Base-by-base conservation (phyloP, 2,329 filamentous ascomycete genomes). In the Penicillium decumbens region DNA sequence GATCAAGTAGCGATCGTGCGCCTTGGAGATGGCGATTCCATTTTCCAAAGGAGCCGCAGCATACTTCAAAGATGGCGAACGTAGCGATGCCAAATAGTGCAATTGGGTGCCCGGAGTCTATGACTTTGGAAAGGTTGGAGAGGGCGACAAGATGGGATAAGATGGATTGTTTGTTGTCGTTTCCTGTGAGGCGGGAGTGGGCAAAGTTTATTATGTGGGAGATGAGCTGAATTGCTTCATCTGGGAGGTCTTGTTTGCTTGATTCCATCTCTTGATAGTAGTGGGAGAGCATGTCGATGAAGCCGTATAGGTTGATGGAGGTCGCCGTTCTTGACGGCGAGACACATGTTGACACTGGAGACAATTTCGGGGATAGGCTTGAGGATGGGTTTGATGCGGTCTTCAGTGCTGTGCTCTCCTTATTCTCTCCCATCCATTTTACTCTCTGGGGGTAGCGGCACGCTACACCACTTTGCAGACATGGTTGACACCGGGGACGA, bases 31-130 rank as follows among this genome's bases (percentile, higher is more conserved):
- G 72, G 4, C 68, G 61, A 35, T 61, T 52, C 62, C 62, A 64
- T 37, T 58, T 68, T 50, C 72, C 72, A 67, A 75, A 75, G 0
- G 69, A 63, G 0, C 70, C 66, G 27, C 73, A 71, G 33, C 67
- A 73, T 0, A 75, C 72, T 10, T 75, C 73, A 24, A 75, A 71
- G 29, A 75, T 69, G 0, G 72, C 72, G 51, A 75, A 75, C 0
- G 69, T 72, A 0, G 72, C 72, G 15, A 75, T 75, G 1, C 72
- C 73, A 4, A 75, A 63, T 7, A 75, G 63, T 0, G 73, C 72
- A 42, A 74, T 65, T 0, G 72, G 73, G 29, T 75, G 67, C 1
- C 69, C 71, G 0, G 65, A 69, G 28, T 66, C 65, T 2, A 75
- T 61, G 5, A 70, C 68, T 35, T 68, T 63, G 49, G 68, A 73